Conservation (phyloP, 176 grass and related monocot species). For the Zea luxurians region DNA sequence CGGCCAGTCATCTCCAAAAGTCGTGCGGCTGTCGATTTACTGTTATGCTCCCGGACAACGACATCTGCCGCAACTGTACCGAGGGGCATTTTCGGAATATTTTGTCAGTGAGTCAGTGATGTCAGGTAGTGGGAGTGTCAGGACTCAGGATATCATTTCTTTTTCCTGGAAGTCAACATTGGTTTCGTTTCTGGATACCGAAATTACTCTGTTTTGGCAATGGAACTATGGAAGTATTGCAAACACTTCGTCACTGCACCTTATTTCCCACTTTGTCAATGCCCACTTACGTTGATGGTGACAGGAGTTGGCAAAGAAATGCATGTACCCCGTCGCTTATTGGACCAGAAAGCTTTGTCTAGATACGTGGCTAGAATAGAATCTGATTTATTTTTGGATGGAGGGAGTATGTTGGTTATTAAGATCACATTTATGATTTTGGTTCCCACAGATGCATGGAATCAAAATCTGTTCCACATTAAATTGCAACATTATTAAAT, state of each 20-base stretch:
- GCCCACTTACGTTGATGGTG: background rate
- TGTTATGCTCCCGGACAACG: slow-evolving; percentile 11
- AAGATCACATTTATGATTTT: background rate
- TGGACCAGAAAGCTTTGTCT: background rate
- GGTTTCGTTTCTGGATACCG: background rate
- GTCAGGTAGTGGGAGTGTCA: background rate
- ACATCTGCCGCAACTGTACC: background rate
- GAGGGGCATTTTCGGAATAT: slow-evolving; percentile 21
- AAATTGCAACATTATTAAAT: background rate
- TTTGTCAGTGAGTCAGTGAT: background rate
- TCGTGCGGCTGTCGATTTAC: slow-evolving; percentile 13
- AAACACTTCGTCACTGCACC: background rate
- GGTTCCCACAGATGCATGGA: background rate
- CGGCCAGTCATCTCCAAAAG: slow-evolving; percentile 28
- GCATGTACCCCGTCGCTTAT: no score
- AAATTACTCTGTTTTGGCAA: background rate
- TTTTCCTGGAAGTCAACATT: background rate
- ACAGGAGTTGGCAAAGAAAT: background rate
- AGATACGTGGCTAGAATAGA: background rate
- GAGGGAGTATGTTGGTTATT: background rate
- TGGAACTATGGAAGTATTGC: background rate
- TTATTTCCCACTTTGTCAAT: background rate
- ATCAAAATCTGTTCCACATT: background rate
- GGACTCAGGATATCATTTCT: background rate
- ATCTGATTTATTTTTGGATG: background rate